These are phyloP conservation scores for Hypsizygus marmoreus DNA, from an alignment of 768 basidiomycete species.

Conservation along the genomic window DNA sequence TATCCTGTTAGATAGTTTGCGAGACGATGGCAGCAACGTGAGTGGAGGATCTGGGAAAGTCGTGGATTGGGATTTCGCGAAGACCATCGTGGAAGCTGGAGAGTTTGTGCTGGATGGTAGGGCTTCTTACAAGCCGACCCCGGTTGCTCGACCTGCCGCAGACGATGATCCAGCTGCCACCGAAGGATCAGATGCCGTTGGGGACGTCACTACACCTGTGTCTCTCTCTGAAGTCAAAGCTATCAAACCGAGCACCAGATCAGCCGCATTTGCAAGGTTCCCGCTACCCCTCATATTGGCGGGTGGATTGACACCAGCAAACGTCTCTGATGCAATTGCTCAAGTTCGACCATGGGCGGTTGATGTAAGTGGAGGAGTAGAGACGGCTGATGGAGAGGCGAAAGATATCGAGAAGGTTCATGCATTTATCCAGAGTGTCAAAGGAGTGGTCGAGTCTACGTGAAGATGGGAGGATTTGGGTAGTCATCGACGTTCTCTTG, in stretches of 20 bases:
- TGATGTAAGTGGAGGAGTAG: conserved; percentile 94
- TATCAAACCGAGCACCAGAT: conserved; percentile 1
- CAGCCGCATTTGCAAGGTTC: conserved; percentile 23
- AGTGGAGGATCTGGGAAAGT: conserved; percentile 85
- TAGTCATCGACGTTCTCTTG: too few species aligned
- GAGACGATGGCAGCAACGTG: conserved; percentile 58
- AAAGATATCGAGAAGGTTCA: conserved; percentile 67
- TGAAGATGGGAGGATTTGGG: too few species aligned
- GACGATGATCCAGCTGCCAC: conserved; percentile 1
- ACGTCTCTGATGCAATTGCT: conserved; percentile 70
- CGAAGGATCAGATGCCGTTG: conserved; percentile 13
- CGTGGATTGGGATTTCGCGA: conserved; percentile 83
- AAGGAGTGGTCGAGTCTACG: conserved; percentile 31
- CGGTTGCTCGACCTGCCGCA: conserved; percentile 2
- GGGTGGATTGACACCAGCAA: conserved; percentile 80
- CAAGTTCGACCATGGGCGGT: conserved; percentile 85
- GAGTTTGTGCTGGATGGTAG: conserved; percentile 45
- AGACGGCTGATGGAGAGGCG: conserved; percentile 54
- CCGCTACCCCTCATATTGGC: conserved; percentile 85
- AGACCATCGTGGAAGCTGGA: conserved; percentile 63
- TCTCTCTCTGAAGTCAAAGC: not conserved
- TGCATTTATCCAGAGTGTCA: conserved; percentile 58
- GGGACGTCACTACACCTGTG: conserved; percentile 13
- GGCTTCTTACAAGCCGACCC: conserved; percentile 19
- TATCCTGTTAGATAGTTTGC: conserved; percentile 74